phyloP scores from a whole-genome alignment of 495 filamentous ascomycete genomes.

The Podospora australis region DNA sequence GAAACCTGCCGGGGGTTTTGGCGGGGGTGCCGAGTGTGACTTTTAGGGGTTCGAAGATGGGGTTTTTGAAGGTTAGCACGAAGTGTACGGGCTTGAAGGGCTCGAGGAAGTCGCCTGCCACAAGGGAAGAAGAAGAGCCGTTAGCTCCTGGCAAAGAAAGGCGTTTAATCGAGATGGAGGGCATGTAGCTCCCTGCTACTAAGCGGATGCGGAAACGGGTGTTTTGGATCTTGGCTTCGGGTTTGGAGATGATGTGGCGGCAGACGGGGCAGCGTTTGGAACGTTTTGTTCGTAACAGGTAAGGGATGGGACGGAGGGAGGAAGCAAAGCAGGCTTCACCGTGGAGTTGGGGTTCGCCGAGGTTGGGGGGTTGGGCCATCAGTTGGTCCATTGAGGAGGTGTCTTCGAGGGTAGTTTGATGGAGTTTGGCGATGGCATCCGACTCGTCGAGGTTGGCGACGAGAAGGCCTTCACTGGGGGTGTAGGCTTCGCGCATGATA shows the following conservation, averaged over 20 bases:
- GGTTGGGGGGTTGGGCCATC: conserved; percentile 37
- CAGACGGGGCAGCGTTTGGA: conserved; percentile 88
- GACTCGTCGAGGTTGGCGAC: conserved; percentile 47
- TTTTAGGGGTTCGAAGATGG: conserved; percentile 82
- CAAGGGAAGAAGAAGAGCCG: conserved; percentile 4
- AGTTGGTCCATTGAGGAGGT: conserved; percentile 32
- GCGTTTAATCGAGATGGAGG: conserved; percentile 63
- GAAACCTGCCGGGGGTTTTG: conserved; percentile 69
- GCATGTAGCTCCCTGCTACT: conserved; percentile 84
- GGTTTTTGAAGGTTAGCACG: conserved; percentile 84
- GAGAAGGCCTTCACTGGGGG: conserved; percentile 61
- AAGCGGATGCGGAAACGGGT: conserved; percentile 86
- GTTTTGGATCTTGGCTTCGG: conserved; percentile 79
- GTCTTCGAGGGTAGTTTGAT: conserved; percentile 33
- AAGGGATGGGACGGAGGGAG: conserved; percentile 70
- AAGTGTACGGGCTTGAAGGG: conserved; percentile 71
- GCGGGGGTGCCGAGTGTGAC: conserved; percentile 83
- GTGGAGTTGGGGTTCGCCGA: conserved; percentile 39
- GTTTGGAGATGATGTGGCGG: conserved; percentile 90
- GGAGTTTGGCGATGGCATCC: conserved; percentile 40
- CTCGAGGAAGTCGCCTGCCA: conserved; percentile 36
- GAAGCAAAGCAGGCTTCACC: conserved; percentile 48
- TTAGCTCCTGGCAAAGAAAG: conserved; percentile 41
- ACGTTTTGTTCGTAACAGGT: conserved; percentile 81
- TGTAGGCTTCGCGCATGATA: conserved; percentile 71